A percentile compares a stretch with the other conserved stretches of the same genome.
phyloP scores from a whole-genome alignment of 306 rosid genomes.

The Cicer yamashitae region DNA sequence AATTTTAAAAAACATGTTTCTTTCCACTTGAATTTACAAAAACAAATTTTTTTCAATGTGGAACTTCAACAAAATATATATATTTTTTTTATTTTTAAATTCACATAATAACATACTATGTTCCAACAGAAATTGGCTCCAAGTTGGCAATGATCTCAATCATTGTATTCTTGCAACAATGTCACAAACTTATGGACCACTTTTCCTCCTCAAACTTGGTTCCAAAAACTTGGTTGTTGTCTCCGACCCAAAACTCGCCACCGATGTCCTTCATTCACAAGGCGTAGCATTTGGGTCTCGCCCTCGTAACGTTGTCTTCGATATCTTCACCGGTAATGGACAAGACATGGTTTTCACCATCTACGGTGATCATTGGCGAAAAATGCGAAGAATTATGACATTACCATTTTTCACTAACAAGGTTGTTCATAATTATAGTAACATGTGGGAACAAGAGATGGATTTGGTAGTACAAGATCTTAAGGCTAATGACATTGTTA shows the following conservation, averaged over 20 bases:
- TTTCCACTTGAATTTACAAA: too few species aligned
- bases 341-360: constrained; percentile 89
- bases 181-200: constrained; percentile 64
- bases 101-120: too few species aligned
- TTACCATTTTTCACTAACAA: constrained; percentile 86
- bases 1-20: too few species aligned
- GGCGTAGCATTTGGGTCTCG: constrained; percentile 83
- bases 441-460: constrained; percentile 88
- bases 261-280: constrained; percentile 77
- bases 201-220: constrained; percentile 77
- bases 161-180: constrained; percentile 73
- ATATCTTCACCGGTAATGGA: constrained; percentile 80
- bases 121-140: too few species aligned
- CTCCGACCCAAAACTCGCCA: constrained; percentile 70
- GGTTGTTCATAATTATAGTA: constrained; percentile 71
- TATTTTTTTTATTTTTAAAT: too few species aligned
- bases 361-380: constrained; percentile 87
- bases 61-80: too few species aligned
- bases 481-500: constrained; percentile 45
- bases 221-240: constrained; percentile 74
- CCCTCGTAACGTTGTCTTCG: constrained; percentile 74
- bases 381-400: constrained; percentile 86
- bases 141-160: constrained; percentile 82
- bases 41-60: too few species aligned
- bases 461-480: constrained; percentile 72